These are phyloP conservation scores for Volvariella volvacea DNA, from an alignment of 1,284 basidiomycete species.

Conservation along the genomic window DNA sequence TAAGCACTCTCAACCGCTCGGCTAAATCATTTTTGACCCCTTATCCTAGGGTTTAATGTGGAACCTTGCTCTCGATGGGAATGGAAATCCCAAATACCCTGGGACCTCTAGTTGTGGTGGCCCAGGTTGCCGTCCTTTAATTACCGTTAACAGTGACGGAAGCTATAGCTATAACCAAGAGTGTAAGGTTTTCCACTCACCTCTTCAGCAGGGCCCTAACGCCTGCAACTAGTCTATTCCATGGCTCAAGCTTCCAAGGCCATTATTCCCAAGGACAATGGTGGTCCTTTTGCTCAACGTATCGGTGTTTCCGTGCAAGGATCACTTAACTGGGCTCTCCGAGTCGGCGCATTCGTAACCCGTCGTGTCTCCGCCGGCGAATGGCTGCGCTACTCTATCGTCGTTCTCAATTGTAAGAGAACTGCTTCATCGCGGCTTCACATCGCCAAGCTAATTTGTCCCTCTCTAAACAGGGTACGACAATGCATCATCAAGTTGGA, in stretches of 20 bases:
- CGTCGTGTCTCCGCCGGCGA: slow-evolving; percentile 45
- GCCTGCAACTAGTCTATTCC: slow-evolving; percentile 46
- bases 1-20: slow-evolving; percentile 6
- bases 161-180: slow-evolving; percentile 65
- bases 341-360: slow-evolving; percentile 61
- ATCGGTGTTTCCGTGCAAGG: slow-evolving; percentile 60
- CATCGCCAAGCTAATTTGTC: not conserved
- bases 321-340: slow-evolving; percentile 46
- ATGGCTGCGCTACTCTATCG: slow-evolving; percentile 60
- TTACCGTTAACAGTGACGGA: slow-evolving; percentile 56
- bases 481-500: slow-evolving; percentile 41
- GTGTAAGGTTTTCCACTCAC: slow-evolving; percentile 32
- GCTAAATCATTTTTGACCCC: not conserved
- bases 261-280: slow-evolving; percentile 57
- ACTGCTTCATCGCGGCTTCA: slow-evolving; percentile 5
- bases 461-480: slow-evolving; percentile 38
- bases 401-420: slow-evolving; percentile 56
- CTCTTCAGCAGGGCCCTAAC: not conserved
- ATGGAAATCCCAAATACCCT: slow-evolving; percentile 56
- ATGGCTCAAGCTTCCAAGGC: slow-evolving; percentile 74
- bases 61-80: slow-evolving; percentile 61
- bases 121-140: slow-evolving; percentile 57
- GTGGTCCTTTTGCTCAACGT: slow-evolving; percentile 63
- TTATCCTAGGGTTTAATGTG: slow-evolving; percentile 57
- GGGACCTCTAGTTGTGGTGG: slow-evolving; percentile 56